These are phyloP conservation scores for Talaromyces thailandensis DNA, from an alignment of 495 filamentous ascomycete species.

Conservation along the genomic window DNA sequence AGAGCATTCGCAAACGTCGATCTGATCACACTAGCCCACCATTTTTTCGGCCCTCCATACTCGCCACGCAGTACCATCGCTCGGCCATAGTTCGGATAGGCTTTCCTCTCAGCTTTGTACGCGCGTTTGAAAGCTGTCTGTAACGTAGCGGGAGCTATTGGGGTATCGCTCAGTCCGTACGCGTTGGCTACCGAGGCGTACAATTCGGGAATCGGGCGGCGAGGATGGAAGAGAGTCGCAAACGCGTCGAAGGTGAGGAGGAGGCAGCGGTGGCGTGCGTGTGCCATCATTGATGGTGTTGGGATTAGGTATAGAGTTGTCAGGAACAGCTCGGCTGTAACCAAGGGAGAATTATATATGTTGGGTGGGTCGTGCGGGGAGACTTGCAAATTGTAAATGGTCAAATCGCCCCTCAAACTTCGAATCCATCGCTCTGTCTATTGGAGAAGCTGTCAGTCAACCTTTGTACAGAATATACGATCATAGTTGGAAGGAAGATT, in stretches of 20 bases:
- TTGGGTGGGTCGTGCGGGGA: neutral
- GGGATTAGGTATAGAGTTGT: neutral
- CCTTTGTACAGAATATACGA: neutral
- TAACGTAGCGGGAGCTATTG: slow-evolving; percentile 20
- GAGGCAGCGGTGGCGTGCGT: slow-evolving; percentile 16
- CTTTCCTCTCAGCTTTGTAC: slow-evolving; percentile 38
- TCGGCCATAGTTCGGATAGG: slow-evolving; percentile 61
- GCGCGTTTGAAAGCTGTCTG: slow-evolving; percentile 33
- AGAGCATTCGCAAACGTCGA: slow-evolving; percentile 15
- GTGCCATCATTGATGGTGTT: neutral
- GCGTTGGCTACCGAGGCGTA: slow-evolving; percentile 51
- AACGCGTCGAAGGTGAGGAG: slow-evolving; percentile 72
- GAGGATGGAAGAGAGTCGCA: slow-evolving; percentile 63
- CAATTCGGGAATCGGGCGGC: slow-evolving; percentile 46
- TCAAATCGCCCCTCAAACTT: neutral
- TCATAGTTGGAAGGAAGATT: neutral
- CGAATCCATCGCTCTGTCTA: neutral
- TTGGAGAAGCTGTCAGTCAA: neutral
- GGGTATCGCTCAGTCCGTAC: slow-evolving; percentile 39
- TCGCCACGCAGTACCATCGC: slow-evolving; percentile 30
- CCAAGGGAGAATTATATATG: neutral
- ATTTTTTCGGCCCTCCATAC: slow-evolving; percentile 45
- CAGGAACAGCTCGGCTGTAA: neutral
- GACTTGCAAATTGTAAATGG: neutral
- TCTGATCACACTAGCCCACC: slow-evolving; percentile 61